Evolutionary conservation across 805 yeast genomes (phyloP).

Genomic region (Sugiyamaella floridensis): DNA sequence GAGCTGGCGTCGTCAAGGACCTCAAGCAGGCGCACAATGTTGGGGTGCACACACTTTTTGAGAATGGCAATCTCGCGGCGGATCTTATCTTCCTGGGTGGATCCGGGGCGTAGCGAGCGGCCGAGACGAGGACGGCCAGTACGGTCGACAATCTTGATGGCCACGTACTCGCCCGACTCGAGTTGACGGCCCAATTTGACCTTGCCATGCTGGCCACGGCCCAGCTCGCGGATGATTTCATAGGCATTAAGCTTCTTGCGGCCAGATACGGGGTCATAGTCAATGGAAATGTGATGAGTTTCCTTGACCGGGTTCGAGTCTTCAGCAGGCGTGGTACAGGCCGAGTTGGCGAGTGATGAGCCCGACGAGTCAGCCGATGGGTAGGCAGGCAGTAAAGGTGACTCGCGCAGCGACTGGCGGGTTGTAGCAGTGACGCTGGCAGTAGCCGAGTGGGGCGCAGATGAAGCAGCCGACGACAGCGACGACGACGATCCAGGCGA

Average conservation of each 20-base stretch:
- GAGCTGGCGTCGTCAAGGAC: constrained; percentile 82
- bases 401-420: not conserved
- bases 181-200: constrained; percentile 83
- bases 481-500: not conserved
- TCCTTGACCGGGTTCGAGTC: constrained; percentile 55
- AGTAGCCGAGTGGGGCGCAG: not conserved
- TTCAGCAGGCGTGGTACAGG: not conserved
- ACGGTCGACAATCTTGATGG: constrained; percentile 87
- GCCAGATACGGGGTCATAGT: constrained; percentile 80
- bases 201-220: constrained; percentile 98
- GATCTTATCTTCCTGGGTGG: constrained; percentile 64
- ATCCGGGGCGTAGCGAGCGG: constrained; percentile 28
- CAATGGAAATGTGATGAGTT: constrained; percentile 69
- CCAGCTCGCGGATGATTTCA: constrained; percentile 80
- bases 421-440: not conserved
- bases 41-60: constrained; percentile 83
- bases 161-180: constrained; percentile 55
- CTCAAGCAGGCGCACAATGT: constrained; percentile 79
- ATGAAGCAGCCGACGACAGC: not conserved
- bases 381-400: not conserved
- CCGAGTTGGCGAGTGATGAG: constrained; percentile 4
- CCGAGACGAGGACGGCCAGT: constrained; percentile 51
- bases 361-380: constrained; percentile 3
- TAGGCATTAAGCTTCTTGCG: constrained; percentile 81
- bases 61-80: constrained; percentile 86